Base-by-base conservation (phyloP, 2,329 filamentous ascomycete genomes). In the Fusarium longipes region DNA sequence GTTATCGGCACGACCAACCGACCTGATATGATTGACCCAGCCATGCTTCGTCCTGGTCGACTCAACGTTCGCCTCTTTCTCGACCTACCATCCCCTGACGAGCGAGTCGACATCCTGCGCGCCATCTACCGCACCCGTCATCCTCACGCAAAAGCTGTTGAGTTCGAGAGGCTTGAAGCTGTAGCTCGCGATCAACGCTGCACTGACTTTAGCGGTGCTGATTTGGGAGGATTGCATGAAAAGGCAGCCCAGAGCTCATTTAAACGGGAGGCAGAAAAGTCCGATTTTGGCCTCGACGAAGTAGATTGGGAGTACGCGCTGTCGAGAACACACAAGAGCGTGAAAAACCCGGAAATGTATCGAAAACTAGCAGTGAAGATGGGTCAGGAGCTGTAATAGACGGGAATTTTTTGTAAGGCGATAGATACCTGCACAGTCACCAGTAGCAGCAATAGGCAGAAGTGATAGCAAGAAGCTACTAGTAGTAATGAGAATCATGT, bases 1-100 rank as follows among this genome's bases (percentile, higher is more conserved):
- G 91, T 99, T 17, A 93, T 99, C 59, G 96, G 92, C 24, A 96
- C 96, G 0, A 98, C 96, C 3, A 99, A 99, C 77, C 84, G 96
- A 0, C 95, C 95, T 0, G 95, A 98, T 75, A 97, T 97, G 81
- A 98, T 99, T 70, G 96, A 99, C 76, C 89, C 93, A 3, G 96
- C 96, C 2, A 97, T 99, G 88, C 86, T 98, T 12, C 90, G 96
- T 2, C 95, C 96, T 0, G 96, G 96, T 1, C 90, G 96, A 25
- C 84, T 99, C 2, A 95, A 94, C 67, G 95, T 91, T 0, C 87
- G 91, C n/a, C 85, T 98, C 25, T 97, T 95, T 71, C 91, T 99
- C 36, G 94, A 96, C 73, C 81, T 98, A 1, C 96, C 96, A 0
- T 90, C 88, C 25, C 83, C 90, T 1, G 84, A 89, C 9, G 93